Evolutionary conservation across 2,329 filamentous ascomycete genomes (phyloP), one percentile per base, ranked within the genome.

Genomic region (Beauveria rudraprayagi): DNA sequence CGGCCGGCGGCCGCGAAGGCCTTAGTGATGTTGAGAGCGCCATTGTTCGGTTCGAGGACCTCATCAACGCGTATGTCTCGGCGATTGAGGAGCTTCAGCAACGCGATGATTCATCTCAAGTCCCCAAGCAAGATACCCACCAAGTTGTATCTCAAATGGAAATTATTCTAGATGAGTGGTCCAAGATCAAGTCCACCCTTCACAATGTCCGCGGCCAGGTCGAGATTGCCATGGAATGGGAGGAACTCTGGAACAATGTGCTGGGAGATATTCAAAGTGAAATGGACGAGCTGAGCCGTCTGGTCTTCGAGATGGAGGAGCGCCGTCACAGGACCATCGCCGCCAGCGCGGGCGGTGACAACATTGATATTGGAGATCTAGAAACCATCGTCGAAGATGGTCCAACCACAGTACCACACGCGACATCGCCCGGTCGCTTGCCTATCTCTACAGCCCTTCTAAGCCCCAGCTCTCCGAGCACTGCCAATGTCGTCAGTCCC

Each of bases 221-320:
- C 19, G 94, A 97, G 73, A 86, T 96, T 62, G 94, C 94, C 52
- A 96, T 97, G 92, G 94, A 99, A 71, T 99, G 93, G 93, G 92
- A 97, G 73, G 92, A 97, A 75, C 80, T 99, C 41, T 97, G 94
- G 93, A 91, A 91, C 67, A 91, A 84, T 65, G 93, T 97, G 3
- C 79, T 99, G 3, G 93, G 92, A 50, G 93, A 97, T 71, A 96
- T 97, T 63, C 90, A 92, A 57, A 86, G 88, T 64, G 94, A 99
- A 75, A 87, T 85, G 75, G 90, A 94, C 65, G 87, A 88, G 50
- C 80, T 96, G 17, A 85, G 84, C 68, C 83, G 89, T 44, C 77
- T 96, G 53, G 90, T 97, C 34, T 97, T 97, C 69, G 92, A 97
- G 74, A 96, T 97, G 92, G 94, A 99, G 73, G 94, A 97, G 76